Evolutionary conservation across 805 yeast genomes (phyloP), one percentile per base, ranked within the genome.

Genomic region (Diddensiella transvaalensis): DNA sequence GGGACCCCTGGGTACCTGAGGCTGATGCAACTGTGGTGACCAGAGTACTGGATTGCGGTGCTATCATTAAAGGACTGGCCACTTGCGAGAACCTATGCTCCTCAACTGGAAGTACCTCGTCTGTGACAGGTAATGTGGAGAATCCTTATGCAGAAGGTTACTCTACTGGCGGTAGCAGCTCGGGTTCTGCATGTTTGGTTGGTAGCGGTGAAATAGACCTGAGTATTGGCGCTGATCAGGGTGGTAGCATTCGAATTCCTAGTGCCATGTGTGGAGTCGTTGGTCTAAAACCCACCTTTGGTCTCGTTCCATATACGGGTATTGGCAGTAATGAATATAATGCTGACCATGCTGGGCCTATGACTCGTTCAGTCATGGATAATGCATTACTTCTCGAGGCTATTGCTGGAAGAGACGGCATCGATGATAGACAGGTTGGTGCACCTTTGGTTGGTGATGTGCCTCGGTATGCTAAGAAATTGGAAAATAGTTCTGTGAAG

Each of bases 241-340:
- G 82, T 39, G 83, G 83, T 18, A 64, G 72, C 23, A 67, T 78
- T 33, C 66, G 82, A 47, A 69, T 72, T 46, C 83, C 83, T 0
- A 69, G 76, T 13, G 64, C 75, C 3, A 66, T 64, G 52, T 67
- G 69, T 40, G 70, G 70, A 42, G 50, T 75, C 41, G 78, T 70
- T 58, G 87, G 87, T 2, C 56, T 76, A 40, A 66, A 66, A 53
- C 77, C 78, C 1, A 62, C 74, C 3, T 93, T 90, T 64, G 98
- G 98, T 0, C 50, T 66, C 22, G 65, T 66, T 18, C 70, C 69
- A 2, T 64, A 59, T 54, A 65, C 73, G 13, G 72, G 72, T n/a
- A 61, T 65, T 33, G 67, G 65, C 4, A 60, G 65, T 35, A 54
- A 63, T 41, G 72, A 67, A 40, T 59, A 64, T 4, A 65, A 62